These are phyloP conservation scores for Kodamaea leandrae DNA, from an alignment of 805 yeast species.

Conservation along the genomic window DNA sequence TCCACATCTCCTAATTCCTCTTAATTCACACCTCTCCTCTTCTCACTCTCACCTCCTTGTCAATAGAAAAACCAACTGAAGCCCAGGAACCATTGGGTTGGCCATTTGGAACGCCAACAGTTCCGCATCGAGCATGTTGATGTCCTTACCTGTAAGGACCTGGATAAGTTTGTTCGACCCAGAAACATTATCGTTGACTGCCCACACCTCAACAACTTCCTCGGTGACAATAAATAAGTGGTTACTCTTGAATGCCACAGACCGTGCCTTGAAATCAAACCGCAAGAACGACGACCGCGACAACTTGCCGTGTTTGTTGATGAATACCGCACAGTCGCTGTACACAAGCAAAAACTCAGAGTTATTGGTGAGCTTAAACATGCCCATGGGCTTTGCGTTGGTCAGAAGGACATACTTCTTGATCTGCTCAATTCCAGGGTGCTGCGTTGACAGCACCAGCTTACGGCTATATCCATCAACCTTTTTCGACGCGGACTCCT, in stretches of 20 bases:
- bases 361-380: constrained; percentile 57
- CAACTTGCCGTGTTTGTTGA: constrained; percentile 57
- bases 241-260: constrained; percentile 33
- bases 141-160: constrained; percentile 69
- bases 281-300: constrained; percentile 42
- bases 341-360: constrained; percentile 59
- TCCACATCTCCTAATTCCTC: background rate
- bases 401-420: constrained; percentile 38
- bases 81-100: constrained; percentile 60
- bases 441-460: constrained; percentile 4
- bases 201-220: constrained; percentile 69
- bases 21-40: background rate
- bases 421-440: constrained; percentile 35
- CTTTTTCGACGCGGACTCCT: constrained; percentile 15
- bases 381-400: constrained; percentile 54
- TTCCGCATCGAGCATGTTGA: constrained; percentile 30
- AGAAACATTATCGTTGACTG: constrained; percentile 46
- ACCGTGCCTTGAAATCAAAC: constrained; percentile 41
- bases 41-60: background rate
- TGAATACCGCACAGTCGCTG: constrained; percentile 65
- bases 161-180: constrained; percentile 55
- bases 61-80: constrained; percentile 54
- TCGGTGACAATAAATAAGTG: constrained; percentile 50
- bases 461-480: constrained; percentile 33
- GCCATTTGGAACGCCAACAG: constrained; percentile 45